Percentiles rank a stretch among this genome's conserved stretches.
phyloP scores from a whole-genome alignment of 345 rosid species.

The Nasturtium officinale region DNA sequence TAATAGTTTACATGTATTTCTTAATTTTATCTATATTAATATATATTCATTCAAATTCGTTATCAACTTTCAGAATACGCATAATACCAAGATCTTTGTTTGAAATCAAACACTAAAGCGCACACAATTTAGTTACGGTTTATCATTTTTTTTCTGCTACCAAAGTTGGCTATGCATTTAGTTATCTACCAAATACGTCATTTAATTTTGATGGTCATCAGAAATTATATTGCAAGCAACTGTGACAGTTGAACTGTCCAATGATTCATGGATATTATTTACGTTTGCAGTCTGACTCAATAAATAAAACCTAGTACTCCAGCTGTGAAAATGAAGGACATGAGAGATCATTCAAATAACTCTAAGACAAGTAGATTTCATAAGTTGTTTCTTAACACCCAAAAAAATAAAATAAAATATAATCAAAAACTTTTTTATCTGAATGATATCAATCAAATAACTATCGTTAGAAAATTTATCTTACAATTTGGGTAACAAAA shows the following conservation, averaged over 20 bases:
- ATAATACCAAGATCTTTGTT: background rate
- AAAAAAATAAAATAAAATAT: background rate
- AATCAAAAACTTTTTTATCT: background rate
- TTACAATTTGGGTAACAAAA: background rate
- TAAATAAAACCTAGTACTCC: constrained; percentile 26
- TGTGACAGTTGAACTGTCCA: too few species aligned
- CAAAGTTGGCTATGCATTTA: background rate
- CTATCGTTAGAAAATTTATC: background rate
- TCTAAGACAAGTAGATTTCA: background rate
- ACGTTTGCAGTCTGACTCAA: background rate
- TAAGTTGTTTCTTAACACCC: background rate
- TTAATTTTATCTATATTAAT: background rate
- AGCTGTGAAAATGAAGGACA: constrained; percentile 23
- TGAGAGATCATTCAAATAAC: background rate
- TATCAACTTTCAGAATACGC: background rate
- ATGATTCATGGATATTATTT: constrained; percentile 8
- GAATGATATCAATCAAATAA: constrained; percentile 4
- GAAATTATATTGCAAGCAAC: constrained; percentile 33
- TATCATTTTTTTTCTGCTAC: background rate
- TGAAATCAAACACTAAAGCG: background rate
- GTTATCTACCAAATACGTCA: background rate
- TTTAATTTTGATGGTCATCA: background rate
- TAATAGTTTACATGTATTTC: background rate
- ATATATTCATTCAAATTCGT: background rate
- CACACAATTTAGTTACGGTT: background rate